Conservation (phyloP, 176 grass and related monocot species). For the Tillandsia fasciculata region DNA sequence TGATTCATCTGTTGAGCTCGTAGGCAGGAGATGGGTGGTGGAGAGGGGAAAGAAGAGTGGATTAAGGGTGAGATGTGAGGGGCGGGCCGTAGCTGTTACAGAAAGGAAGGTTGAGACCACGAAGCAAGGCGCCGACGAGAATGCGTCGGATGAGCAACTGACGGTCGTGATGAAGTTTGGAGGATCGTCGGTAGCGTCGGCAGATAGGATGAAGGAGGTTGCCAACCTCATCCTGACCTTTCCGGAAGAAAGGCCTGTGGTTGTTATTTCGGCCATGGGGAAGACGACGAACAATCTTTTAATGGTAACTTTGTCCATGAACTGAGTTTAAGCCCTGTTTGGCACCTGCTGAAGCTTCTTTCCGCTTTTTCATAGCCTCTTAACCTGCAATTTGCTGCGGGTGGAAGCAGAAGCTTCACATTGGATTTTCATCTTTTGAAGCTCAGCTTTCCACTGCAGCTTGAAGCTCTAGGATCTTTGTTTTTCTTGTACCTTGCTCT, state of each 20-base stretch:
- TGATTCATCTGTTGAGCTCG: neutral
- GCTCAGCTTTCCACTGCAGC: too few species aligned
- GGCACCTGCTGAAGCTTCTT: neutral
- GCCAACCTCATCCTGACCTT: slow-evolving; percentile 61
- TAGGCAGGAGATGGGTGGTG: neutral
- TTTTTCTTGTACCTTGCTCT: neutral
- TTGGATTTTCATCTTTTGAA: too few species aligned
- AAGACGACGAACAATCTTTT: slow-evolving; percentile 87
- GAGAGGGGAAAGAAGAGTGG: neutral
- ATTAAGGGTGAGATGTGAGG: neutral
- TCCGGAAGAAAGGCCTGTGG: slow-evolving; percentile 73
- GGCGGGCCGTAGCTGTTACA: neutral
- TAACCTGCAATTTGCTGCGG: too few species aligned
- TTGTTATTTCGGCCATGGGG: slow-evolving; percentile 95
- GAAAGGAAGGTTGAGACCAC: neutral
- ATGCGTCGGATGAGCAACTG: slow-evolving; percentile 23
- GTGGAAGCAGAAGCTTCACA: too few species aligned
- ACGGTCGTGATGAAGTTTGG: slow-evolving; percentile 98
- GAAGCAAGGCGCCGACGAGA: neutral
- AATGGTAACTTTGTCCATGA: slow-evolving; percentile 24
- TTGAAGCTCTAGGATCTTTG: neutral
- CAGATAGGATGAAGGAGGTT: slow-evolving; percentile 70
- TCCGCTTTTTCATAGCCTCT: neutral
- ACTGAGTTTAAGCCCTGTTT: neutral
- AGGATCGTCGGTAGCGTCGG: slow-evolving; percentile 64